Conservation (phyloP, 2,329 filamentous ascomycete species). For the Gyromitra esculenta region DNA sequence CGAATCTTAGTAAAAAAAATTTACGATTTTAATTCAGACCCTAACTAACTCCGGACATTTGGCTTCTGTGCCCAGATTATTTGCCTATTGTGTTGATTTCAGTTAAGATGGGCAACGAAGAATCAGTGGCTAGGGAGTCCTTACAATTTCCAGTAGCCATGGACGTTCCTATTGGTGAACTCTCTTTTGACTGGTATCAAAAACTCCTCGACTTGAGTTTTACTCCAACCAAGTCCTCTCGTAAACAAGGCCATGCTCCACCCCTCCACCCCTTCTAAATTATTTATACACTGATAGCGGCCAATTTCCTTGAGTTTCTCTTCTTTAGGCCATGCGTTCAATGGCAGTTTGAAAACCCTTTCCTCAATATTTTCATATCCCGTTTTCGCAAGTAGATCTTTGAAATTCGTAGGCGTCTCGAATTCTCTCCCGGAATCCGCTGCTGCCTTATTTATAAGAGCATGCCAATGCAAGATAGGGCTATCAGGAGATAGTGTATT, state of each 20-base stretch:
- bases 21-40: too few species aligned
- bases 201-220: slow-evolving; percentile 65
- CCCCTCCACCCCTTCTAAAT: slow-evolving; percentile 61
- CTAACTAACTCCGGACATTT: background rate
- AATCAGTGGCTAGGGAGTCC: slow-evolving; percentile 33
- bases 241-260: slow-evolving; percentile 67
- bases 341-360: slow-evolving; percentile 65
- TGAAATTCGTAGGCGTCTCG: slow-evolving; percentile 40
- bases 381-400: slow-evolving; percentile 58
- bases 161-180: slow-evolving; percentile 60
- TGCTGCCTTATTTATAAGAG: slow-evolving; percentile 46
- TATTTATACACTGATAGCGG: slow-evolving; percentile 54
- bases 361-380: slow-evolving; percentile 67
- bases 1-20: too few species aligned
- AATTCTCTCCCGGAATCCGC: slow-evolving; percentile 50
- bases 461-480: slow-evolving; percentile 12
- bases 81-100: slow-evolving; percentile 3
- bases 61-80: slow-evolving; percentile 43
- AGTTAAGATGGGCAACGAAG: background rate
- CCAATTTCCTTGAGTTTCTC: slow-evolving; percentile 56
- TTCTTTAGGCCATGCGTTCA: slow-evolving; percentile 68
- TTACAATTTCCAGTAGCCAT: slow-evolving; percentile 62
- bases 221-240: slow-evolving; percentile 64
- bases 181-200: slow-evolving; percentile 65
- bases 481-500: slow-evolving; percentile 38